Conservation (phyloP, 2,329 filamentous ascomycete species). For the Aspergillus tubingensis region DNA sequence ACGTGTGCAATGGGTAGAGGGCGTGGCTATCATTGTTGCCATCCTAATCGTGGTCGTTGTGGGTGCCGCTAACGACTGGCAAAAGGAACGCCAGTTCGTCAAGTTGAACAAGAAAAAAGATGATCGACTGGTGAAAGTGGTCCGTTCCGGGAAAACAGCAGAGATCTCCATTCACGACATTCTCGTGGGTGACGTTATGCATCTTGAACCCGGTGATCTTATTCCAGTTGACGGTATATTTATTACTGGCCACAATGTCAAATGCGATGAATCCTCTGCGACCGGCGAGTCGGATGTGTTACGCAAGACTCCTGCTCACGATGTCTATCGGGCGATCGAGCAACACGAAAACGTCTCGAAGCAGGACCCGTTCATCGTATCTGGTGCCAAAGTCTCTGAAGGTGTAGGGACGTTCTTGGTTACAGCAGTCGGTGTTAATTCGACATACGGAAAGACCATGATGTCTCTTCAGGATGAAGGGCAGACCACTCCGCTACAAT, state of each 20-base stretch:
- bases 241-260: conserved; percentile 66
- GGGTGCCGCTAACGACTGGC: conserved; percentile 78
- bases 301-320: conserved; percentile 65
- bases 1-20: conserved; percentile 77
- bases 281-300: conserved; percentile 75
- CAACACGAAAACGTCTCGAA: conserved; percentile 62
- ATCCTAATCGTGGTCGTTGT: conserved; percentile 75
- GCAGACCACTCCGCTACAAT: conserved; percentile 76
- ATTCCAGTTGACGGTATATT: conserved; percentile 72
- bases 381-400: conserved; percentile 74
- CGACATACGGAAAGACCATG: conserved; percentile 74
- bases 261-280: conserved; percentile 73
- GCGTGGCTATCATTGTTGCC: conserved; percentile 75
- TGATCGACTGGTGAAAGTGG: conserved; percentile 70
- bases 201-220: conserved; percentile 72
- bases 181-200: conserved; percentile 72
- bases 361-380: conserved; percentile 78
- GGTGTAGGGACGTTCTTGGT: conserved; percentile 76
- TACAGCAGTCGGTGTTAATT: conserved; percentile 72
- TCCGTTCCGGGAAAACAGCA: conserved; percentile 71
- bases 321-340: conserved; percentile 65
- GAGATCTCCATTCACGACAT: conserved; percentile 72
- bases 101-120: conserved; percentile 80
- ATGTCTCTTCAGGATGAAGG: conserved; percentile 76
- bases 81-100: conserved; percentile 78